These are phyloP conservation scores for Pseudogymnoascus sp. DNA, from an alignment of 2,329 filamentous ascomycete species.

Conservation along the genomic window DNA sequence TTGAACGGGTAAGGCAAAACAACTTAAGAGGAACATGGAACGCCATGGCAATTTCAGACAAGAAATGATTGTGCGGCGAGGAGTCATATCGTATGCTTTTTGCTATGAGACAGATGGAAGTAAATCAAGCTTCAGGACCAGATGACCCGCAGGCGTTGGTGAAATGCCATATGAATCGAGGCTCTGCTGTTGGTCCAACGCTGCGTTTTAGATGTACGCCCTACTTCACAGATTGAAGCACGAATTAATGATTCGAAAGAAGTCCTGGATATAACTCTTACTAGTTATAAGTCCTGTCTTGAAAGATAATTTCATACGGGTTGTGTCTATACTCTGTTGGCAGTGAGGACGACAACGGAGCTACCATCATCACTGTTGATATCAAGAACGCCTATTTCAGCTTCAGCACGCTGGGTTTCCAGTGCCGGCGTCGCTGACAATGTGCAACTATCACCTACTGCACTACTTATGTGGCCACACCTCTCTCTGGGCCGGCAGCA, in stretches of 20 bases:
- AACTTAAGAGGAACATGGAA: background rate
- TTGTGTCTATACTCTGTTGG: background rate
- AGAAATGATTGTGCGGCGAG: background rate
- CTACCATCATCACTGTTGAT: background rate
- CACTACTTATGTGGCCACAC: constrained; percentile 25
- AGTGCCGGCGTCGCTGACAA: constrained; percentile 11
- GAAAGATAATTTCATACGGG: background rate
- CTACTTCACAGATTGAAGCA: background rate
- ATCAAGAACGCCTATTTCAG: background rate
- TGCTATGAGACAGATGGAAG: background rate
- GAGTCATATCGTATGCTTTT: background rate
- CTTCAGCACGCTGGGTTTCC: background rate
- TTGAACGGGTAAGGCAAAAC: background rate
- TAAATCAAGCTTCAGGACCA: background rate
- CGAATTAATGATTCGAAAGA: background rate
- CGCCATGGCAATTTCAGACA: background rate
- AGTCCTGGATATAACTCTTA: background rate
- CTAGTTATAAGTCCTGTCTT: background rate
- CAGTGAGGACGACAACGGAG: background rate
- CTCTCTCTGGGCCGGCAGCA: constrained; percentile 23
- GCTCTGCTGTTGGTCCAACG: background rate
- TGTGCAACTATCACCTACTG: constrained; percentile 27
- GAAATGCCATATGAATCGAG: constrained; percentile 3
- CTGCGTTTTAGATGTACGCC: background rate
- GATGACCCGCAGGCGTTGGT: background rate